A percentile compares a stretch with the other conserved stretches of the same genome.
These are phyloP conservation scores for Kokia cookei DNA, from an alignment of 441 rosid species.

Conservation along the genomic window DNA sequence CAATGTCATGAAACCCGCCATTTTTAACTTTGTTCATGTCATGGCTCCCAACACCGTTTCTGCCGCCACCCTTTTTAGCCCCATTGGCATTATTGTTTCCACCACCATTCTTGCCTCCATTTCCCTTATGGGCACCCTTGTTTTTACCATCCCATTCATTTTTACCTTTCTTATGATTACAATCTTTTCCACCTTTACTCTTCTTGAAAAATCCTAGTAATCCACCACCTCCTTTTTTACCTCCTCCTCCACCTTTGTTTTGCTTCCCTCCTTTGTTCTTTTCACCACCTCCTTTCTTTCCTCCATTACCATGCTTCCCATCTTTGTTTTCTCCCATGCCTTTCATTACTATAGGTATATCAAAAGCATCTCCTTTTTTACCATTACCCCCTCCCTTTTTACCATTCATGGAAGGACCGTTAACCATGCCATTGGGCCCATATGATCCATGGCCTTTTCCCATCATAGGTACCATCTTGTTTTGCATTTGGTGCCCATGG, in stretches of 20 bases:
- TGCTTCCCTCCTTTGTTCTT: conserved; percentile 42
- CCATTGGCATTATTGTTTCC: conserved; percentile 42
- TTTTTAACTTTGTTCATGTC: conserved; percentile 37
- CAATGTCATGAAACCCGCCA: conserved; percentile 36
- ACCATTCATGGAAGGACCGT: conserved; percentile 17
- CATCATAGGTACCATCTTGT: conserved; percentile 38
- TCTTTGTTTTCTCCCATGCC: conserved; percentile 41
- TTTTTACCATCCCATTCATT: background rate
- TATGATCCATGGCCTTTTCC: conserved; percentile 27
- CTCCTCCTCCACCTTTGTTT: conserved; percentile 32
- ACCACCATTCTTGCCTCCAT: conserved; percentile 28
- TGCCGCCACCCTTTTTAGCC: conserved; percentile 56
- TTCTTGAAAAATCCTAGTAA: conserved; percentile 59
- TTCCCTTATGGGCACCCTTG: conserved; percentile 20
- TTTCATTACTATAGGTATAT: conserved; percentile 39
- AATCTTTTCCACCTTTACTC: conserved; percentile 32
- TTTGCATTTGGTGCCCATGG: conserved; percentile 25
- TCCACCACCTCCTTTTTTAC: conserved; percentile 37
- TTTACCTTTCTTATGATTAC: conserved; percentile 26
- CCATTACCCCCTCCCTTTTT: conserved; percentile 31
- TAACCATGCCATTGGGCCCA: conserved; percentile 34
- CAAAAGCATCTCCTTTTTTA: conserved; percentile 36
- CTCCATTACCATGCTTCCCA: conserved; percentile 29
- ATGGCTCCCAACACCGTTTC: conserved; percentile 40
- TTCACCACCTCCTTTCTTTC: conserved; percentile 43